Evolutionary conservation across 768 basidiomycete genomes (phyloP).

Genomic region (Phanerodontia chrysosporium): DNA sequence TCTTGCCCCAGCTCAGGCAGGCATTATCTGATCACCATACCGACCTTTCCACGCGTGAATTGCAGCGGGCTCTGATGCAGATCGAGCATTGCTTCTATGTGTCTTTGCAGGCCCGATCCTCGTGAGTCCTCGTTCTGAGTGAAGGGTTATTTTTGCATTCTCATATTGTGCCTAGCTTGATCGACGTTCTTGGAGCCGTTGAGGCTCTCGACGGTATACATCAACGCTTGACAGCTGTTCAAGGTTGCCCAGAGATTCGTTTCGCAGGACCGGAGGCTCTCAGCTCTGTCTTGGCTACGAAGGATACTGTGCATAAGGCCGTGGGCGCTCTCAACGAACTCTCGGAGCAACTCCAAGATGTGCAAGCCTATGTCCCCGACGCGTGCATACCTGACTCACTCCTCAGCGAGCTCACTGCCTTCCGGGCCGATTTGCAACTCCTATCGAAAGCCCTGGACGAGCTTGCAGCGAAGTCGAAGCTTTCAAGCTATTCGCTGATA

Average conservation of each 20-base stretch:
- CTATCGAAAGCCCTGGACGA: neutral
- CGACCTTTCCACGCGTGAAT: constrained; percentile 83
- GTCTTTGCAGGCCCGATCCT: constrained; percentile 55
- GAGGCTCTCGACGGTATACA: constrained; percentile 24
- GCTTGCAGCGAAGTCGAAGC: neutral
- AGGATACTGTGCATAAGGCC: neutral
- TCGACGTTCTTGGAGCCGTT: constrained; percentile 21
- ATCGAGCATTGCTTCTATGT: constrained; percentile 76
- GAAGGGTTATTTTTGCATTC: neutral
- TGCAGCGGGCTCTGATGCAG: constrained; percentile 72
- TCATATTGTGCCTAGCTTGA: constrained; percentile 27
- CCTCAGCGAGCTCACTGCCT: neutral
- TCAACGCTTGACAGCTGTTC: constrained; percentile 28
- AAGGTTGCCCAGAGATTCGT: constrained; percentile 11
- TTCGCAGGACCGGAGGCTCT: neutral
- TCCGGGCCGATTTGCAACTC: neutral
- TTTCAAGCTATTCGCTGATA: neutral
- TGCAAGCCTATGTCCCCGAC: neutral
- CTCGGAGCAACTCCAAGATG: neutral
- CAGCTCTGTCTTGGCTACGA: neutral
- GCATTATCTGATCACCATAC: constrained; percentile 66
- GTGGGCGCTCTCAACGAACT: constrained; percentile 4
- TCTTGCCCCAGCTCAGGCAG: constrained; percentile 62
- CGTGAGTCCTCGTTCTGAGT: constrained; percentile 40
- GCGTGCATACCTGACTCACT: neutral